Evolutionary conservation across 2,329 filamentous ascomycete species (phyloP).

Genomic region (Talaromyces atroroseus): DNA sequence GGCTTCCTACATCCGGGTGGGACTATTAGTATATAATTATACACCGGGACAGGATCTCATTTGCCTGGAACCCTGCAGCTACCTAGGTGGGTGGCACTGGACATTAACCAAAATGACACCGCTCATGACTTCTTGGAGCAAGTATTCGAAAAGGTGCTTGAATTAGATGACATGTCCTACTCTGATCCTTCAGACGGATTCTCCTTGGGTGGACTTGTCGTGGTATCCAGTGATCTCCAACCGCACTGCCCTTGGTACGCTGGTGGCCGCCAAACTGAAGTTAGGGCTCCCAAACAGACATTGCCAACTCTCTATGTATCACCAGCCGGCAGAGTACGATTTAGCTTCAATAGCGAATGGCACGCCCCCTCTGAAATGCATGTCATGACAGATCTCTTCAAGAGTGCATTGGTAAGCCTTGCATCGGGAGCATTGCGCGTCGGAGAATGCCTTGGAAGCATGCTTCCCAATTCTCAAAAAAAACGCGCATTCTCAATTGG

Average conservation of each 20-base stretch:
- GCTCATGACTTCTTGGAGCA: neutral
- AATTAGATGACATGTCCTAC: neutral
- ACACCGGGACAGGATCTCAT: no score
- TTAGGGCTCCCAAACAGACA: neutral
- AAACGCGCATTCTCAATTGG: neutral
- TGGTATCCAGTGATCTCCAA: neutral
- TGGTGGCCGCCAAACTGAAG: neutral
- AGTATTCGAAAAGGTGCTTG: constrained; percentile 1
- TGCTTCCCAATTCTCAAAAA: constrained; percentile 2
- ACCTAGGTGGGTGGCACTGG: no score
- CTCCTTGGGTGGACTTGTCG: neutral
- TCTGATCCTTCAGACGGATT: constrained; percentile 1
- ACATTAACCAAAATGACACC: neutral
- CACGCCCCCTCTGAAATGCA: neutral
- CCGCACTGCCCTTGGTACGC: neutral
- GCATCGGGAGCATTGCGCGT: neutral
- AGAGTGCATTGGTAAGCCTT: neutral
- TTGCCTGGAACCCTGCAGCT: no score
- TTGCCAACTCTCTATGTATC: neutral
- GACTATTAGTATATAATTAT: no score
- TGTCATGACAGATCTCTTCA: constrained; percentile 1
- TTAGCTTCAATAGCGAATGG: neutral
- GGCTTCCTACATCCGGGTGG: no score
- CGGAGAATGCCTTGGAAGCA: neutral
- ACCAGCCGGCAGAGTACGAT: neutral